Conservation (phyloP, 257 asterid species). For the Nicotiana otophora region DNA sequence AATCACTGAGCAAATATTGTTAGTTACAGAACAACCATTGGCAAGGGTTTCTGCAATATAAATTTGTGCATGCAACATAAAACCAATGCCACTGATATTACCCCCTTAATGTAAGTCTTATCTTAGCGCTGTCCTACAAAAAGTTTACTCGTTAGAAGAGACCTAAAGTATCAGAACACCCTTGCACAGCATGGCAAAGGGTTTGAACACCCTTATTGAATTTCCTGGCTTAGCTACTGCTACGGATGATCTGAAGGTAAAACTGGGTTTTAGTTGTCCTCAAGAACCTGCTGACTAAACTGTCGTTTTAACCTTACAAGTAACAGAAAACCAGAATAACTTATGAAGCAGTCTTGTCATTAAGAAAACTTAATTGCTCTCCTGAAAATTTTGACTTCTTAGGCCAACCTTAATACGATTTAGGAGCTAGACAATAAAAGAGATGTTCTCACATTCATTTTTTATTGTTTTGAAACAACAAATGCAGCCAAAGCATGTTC, state of each 20-base stretch:
- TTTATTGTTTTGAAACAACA: background rate
- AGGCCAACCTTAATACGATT: background rate
- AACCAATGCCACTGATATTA: background rate
- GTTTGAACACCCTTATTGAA: no score
- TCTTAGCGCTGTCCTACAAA: background rate
- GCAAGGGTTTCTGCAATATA: background rate
- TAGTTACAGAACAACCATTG: background rate
- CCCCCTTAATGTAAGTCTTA: background rate
- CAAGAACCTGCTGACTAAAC: background rate
- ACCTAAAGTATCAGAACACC: no score
- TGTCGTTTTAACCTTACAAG: background rate
- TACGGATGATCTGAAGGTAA: background rate
- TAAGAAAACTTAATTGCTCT: background rate
- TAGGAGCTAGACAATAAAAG: background rate
- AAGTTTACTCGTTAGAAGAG: background rate
- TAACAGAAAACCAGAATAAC: background rate
- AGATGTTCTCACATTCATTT: background rate
- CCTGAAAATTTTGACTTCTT: background rate
- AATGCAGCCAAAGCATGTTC: background rate
- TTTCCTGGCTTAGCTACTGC: background rate
- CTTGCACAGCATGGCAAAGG: no score
- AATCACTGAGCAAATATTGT: background rate
- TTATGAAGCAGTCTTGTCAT: background rate
- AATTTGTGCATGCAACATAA: background rate
- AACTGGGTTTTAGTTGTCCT: background rate